Evolutionary conservation across 192 early-diverging fungal genomes (phyloP).

Genomic region (Backusella psychrophila): DNA sequence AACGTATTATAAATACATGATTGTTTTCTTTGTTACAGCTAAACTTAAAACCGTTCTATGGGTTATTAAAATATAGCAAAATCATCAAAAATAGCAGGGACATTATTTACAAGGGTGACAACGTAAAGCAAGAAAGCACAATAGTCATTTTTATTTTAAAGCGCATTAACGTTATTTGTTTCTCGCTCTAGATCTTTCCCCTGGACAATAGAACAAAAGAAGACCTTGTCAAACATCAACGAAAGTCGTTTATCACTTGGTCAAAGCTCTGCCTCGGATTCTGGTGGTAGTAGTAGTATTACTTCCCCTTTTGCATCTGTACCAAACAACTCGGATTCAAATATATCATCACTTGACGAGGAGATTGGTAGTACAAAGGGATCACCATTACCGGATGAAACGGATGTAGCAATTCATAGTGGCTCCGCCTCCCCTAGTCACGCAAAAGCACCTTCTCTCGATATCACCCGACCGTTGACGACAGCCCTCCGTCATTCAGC

Average conservation of each 20-base stretch:
- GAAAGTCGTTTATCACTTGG: background rate
- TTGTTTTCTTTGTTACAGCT: background rate
- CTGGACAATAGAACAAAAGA: background rate
- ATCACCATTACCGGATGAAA: background rate
- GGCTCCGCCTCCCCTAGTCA: background rate
- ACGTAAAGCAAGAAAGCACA: slow-evolving; percentile 1
- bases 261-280: background rate
- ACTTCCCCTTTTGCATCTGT: background rate
- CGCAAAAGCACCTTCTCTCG: background rate
- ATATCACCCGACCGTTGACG: background rate
- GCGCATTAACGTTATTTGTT: background rate
- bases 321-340: background rate
- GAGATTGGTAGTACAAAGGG: background rate
- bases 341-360: slow-evolving; percentile 1
- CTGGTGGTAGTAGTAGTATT: background rate
- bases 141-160: background rate
- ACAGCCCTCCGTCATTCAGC: background rate
- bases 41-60: background rate
- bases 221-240: background rate
- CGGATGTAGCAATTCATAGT: background rate
- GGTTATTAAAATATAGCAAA: slow-evolving; percentile 17
- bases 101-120: slow-evolving; percentile 24
- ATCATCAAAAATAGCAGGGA: slow-evolving; percentile 24
- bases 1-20: background rate
- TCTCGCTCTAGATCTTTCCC: slow-evolving; percentile 9